Percentiles rank a stretch among this genome's conserved stretches.
These are phyloP conservation scores for Emericellopsis terricola DNA, from an alignment of 495 filamentous ascomycete species.

Conservation along the genomic window DNA sequence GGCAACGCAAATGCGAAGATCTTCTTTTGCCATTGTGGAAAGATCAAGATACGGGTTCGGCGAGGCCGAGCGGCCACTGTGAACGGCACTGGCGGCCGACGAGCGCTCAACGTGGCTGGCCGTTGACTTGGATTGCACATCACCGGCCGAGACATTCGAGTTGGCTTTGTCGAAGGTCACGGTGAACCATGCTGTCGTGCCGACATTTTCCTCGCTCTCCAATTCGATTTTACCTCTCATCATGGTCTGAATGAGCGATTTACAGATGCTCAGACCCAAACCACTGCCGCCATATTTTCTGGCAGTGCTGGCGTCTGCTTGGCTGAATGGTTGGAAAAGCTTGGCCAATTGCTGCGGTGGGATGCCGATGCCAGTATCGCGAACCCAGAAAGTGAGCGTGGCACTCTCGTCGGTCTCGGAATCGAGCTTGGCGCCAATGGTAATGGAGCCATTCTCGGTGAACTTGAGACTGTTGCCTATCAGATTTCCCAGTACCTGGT, in stretches of 20 bases:
- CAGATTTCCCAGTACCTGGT: constrained; percentile 86
- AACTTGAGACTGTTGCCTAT: constrained; percentile 92
- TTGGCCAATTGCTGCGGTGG: constrained; percentile 61
- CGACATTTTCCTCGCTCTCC: constrained; percentile 53
- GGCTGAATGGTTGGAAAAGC: constrained; percentile 80
- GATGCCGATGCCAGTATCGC: constrained; percentile 83
- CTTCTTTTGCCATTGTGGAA: constrained; percentile 48
- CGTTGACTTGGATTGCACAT: constrained; percentile 18
- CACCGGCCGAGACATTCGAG: constrained; percentile 31
- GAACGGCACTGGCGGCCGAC: neutral
- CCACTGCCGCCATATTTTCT: constrained; percentile 82
- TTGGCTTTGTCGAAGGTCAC: constrained; percentile 63
- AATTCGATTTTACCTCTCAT: constrained; percentile 71
- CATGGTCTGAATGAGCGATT: constrained; percentile 83
- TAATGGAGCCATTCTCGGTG: constrained; percentile 70
- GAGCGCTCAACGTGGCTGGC: neutral
- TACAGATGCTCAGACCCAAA: constrained; percentile 83
- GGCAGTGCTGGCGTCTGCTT: constrained; percentile 75
- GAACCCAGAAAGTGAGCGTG: constrained; percentile 66
- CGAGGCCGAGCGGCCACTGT: constrained; percentile 2
- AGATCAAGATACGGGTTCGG: constrained; percentile 40
- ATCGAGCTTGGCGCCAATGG: constrained; percentile 52
- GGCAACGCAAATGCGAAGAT: constrained; percentile 73
- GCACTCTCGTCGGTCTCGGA: constrained; percentile 50
- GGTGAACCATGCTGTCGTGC: constrained; percentile 76